Percentiles rank a stretch among this genome's conserved stretches.
Evolutionary conservation across 2,329 filamentous ascomycete species (phyloP).

Genomic region (Gremmenia infestans): DNA sequence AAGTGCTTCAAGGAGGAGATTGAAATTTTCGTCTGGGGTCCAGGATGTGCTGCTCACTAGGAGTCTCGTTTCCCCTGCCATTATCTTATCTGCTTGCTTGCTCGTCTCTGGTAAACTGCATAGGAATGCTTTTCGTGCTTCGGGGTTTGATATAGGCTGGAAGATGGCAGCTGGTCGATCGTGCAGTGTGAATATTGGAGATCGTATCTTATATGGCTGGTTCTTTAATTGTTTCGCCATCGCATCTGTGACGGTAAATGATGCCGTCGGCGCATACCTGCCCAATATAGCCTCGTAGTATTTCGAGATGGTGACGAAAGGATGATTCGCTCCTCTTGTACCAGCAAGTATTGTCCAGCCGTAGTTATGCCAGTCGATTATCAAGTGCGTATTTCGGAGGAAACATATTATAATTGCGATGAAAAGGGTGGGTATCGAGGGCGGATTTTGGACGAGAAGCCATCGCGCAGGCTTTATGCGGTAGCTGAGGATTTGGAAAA

Average conservation of each 20-base stretch:
- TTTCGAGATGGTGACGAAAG: constrained; percentile 71
- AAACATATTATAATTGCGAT: constrained; percentile 68
- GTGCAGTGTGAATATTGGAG: constrained; percentile 68
- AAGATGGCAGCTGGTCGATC: constrained; percentile 84
- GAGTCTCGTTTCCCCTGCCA: constrained; percentile 56
- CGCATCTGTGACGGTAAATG: constrained; percentile 84
- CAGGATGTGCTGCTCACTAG: constrained; percentile 93
- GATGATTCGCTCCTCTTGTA: constrained; percentile 54
- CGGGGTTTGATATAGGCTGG: constrained; percentile 53
- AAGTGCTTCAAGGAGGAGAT: constrained; percentile 76
- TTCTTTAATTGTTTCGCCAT: constrained; percentile 71
- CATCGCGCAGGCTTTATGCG: constrained; percentile 68
- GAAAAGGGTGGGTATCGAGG: constrained; percentile 84
- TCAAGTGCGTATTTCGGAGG: constrained; percentile 71
- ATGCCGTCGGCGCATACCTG: constrained; percentile 59
- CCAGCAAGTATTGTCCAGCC: constrained; percentile 85
- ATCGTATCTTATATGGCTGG: constrained; percentile 58
- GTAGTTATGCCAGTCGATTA: constrained; percentile 99
- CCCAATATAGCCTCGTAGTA: constrained; percentile 74
- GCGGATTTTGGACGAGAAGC: constrained; percentile 92
- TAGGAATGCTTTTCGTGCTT: constrained; percentile 56
- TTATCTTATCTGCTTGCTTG: constrained; percentile 53
- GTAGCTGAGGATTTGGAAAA: constrained; percentile 72
- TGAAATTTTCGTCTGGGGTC: constrained; percentile 96
- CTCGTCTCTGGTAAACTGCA: constrained; percentile 59